Percentiles rank a stretch among this genome's conserved stretches.
Conservation (phyloP, 257 asterid species). For the Mitragyna speciosa region DNA sequence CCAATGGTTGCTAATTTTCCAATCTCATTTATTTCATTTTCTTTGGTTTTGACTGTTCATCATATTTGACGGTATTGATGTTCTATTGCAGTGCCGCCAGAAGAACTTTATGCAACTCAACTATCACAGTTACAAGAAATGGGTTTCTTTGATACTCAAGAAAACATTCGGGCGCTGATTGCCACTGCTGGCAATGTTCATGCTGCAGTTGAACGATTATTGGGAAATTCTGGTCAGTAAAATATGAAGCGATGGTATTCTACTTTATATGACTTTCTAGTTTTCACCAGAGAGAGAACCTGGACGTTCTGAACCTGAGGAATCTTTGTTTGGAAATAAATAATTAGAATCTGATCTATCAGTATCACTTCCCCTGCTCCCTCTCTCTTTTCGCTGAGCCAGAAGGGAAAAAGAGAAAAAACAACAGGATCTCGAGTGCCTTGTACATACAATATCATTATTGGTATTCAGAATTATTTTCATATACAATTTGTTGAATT, state of each 20-base stretch:
- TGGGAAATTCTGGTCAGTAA: conserved; percentile 42
- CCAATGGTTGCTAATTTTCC: conserved; percentile 31
- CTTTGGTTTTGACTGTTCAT: not conserved
- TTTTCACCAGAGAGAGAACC: conserved; percentile 17
- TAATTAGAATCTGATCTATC: conserved; percentile 20
- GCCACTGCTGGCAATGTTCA: conserved; percentile 56
- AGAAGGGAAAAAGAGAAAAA: conserved; percentile 7
- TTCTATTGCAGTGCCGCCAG: conserved; percentile 45
- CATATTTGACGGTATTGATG: not conserved
- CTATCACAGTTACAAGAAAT: conserved; percentile 48
- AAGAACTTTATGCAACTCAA: conserved; percentile 46
- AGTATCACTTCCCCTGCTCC: conserved; percentile 19
- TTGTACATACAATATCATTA: conserved; percentile 32
- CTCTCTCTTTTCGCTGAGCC: conserved; percentile 19
- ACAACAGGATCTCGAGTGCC: conserved; percentile 17
- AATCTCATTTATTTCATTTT: not conserved
- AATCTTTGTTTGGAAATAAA: conserved; percentile 24
- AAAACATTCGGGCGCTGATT: conserved; percentile 42
- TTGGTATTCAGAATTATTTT: conserved; percentile 20
- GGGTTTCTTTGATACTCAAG: conserved; percentile 57
- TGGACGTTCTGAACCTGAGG: conserved; percentile 19
- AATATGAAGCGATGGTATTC: conserved; percentile 1
- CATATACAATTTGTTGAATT: conserved; percentile 8
- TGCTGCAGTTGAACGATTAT: conserved; percentile 55
- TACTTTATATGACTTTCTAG: conserved; percentile 17